Conservation (phyloP, 2,329 filamentous ascomycete genomes). For the Hypoxylon sp. region DNA sequence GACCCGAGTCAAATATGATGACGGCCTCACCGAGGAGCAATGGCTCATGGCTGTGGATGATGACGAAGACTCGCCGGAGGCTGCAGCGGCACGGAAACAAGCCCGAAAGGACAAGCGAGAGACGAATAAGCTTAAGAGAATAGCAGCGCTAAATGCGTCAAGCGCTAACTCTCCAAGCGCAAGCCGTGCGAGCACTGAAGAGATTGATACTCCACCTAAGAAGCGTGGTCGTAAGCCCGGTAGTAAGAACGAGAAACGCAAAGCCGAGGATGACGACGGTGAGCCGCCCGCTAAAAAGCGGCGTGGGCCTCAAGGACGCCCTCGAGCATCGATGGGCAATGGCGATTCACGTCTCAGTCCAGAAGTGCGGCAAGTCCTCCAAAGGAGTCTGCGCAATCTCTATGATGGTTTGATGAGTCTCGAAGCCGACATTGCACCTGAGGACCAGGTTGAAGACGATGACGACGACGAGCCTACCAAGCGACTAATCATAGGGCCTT, state of each 20-base stretch:
- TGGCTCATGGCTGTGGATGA: slow-evolving; percentile 99
- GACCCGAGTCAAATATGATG: slow-evolving; percentile 94
- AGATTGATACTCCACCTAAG: slow-evolving; percentile 80
- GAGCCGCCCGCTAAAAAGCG: slow-evolving; percentile 85
- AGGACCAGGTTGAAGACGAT: slow-evolving; percentile 65
- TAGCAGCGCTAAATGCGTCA: slow-evolving; percentile 54
- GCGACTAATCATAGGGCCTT: slow-evolving; percentile 91
- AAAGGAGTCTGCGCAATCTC: slow-evolving; percentile 81
- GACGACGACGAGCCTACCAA: slow-evolving; percentile 72
- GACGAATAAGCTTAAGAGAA: slow-evolving; percentile 78
- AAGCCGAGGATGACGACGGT: slow-evolving; percentile 83
- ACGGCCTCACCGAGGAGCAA: slow-evolving; percentile 97
- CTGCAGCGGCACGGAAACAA: slow-evolving; percentile 90
- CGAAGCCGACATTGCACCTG: slow-evolving; percentile 80
- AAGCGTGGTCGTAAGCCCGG: slow-evolving; percentile 88
- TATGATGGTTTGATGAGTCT: slow-evolving; percentile 87
- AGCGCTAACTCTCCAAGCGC: slow-evolving; percentile 80
- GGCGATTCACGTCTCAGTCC: slow-evolving; percentile 68
- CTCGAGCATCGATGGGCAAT: slow-evolving; percentile 68
- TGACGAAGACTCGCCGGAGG: slow-evolving; percentile 93
- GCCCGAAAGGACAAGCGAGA: slow-evolving; percentile 86
- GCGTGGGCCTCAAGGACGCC: slow-evolving; percentile 77
- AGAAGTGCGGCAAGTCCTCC: slow-evolving; percentile 81
- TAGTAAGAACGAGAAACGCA: slow-evolving; percentile 85
- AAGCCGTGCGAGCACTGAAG: slow-evolving; percentile 88